Evolutionary conservation across 768 basidiomycete genomes (phyloP).

Genomic region (Rossbeevera mucosa): DNA sequence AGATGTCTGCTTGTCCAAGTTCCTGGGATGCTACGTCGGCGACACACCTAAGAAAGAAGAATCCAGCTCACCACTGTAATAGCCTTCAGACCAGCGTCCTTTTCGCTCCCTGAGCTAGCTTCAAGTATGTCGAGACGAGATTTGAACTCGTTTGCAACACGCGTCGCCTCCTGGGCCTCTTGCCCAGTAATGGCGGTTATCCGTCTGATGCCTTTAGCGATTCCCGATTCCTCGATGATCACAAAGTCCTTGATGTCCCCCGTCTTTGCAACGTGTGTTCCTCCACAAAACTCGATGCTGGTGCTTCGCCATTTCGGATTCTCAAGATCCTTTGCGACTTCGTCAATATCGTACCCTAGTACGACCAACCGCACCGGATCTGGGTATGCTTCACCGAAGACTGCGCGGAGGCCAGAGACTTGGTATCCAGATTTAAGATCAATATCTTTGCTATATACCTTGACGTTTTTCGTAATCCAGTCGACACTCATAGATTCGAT

Average conservation of each 20-base stretch:
- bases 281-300: conserved; percentile 97
- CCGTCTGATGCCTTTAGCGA: conserved; percentile 95
- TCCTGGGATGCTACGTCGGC: conserved; percentile 50
- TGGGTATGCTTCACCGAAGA: conserved; percentile 97
- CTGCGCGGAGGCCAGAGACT: conserved; percentile 92
- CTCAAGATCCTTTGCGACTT: conserved; percentile 78
- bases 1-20: conserved; percentile 85
- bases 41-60: not conserved
- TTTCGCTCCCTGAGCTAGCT: conserved; percentile 62
- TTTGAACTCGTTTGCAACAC: conserved; percentile 59
- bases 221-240: conserved; percentile 92
- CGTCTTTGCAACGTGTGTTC: conserved; percentile 97
- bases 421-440: conserved; percentile 70
- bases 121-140: conserved; percentile 61
- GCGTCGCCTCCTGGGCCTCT: conserved; percentile 81
- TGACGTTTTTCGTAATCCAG: conserved; percentile 88
- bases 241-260: conserved; percentile 97
- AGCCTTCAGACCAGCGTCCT: conserved; percentile 83
- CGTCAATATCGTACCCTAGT: conserved; percentile 81
- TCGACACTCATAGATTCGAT: conserved; percentile 82
- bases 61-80: conserved; percentile 59
- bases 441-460: conserved; percentile 85
- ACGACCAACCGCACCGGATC: conserved; percentile 96
- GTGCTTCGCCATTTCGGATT: conserved; percentile 90
- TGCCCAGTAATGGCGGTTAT: conserved; percentile 93